A percentile compares a stretch with the other conserved stretches of the same genome.
These are phyloP conservation scores for Gremmenia infestans DNA, from an alignment of 2,329 filamentous ascomycete species.

Conservation along the genomic window DNA sequence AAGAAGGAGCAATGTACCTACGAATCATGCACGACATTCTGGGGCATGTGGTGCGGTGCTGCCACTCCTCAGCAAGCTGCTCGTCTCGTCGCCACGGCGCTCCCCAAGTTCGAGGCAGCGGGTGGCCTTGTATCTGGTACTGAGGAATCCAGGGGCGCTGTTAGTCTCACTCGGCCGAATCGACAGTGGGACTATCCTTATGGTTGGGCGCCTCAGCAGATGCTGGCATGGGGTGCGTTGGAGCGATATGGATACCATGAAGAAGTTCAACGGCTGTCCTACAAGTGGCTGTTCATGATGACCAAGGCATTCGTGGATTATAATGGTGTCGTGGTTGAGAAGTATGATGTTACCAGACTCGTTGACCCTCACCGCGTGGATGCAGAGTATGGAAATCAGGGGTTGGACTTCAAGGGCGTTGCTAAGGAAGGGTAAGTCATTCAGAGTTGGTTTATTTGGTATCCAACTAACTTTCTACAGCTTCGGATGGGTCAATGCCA, in stretches of 20 bases:
- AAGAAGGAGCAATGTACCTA: conserved; percentile 77
- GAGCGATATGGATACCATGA: conserved; percentile 87
- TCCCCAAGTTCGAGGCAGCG: conserved; percentile 82
- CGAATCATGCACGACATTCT: conserved; percentile 90
- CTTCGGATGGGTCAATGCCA: conserved; percentile 98
- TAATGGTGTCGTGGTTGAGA: conserved; percentile 97
- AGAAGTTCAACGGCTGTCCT: conserved; percentile 82
- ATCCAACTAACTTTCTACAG: conserved; percentile 42
- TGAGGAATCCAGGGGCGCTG: conserved; percentile 75
- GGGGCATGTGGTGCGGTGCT: conserved; percentile 94
- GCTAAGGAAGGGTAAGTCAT: conserved; percentile 84
- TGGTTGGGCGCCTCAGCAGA: conserved; percentile 98
- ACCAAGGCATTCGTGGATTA: conserved; percentile 98
- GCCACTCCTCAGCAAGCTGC: conserved; percentile 83
- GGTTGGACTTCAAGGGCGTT: conserved; percentile 89
- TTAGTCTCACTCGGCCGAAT: conserved; percentile 81
- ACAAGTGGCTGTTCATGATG: conserved; percentile 98
- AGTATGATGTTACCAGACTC: conserved; percentile 91
- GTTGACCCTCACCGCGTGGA: conserved; percentile 91
- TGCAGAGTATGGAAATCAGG: conserved; percentile 97
- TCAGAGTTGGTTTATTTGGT: neutral
- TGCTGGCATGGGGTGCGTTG: conserved; percentile 92
- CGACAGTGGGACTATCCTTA: conserved; percentile 98
- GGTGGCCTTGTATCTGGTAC: conserved; percentile 89
- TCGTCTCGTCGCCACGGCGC: conserved; percentile 69